These are phyloP conservation scores for Albizia julibrissin DNA, from an alignment of 306 rosid species.

Conservation along the genomic window DNA sequence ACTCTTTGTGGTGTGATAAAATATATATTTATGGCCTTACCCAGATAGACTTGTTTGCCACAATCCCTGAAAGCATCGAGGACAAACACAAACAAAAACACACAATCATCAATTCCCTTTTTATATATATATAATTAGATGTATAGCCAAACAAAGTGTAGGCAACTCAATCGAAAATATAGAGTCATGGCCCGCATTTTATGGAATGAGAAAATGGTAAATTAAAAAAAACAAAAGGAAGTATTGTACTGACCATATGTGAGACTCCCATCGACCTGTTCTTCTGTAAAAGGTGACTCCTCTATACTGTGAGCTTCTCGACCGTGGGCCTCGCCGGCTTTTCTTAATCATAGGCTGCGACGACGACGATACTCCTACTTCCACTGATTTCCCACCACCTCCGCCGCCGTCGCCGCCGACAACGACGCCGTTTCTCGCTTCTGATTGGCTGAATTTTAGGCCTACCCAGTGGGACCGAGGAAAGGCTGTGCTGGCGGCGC, in stretches of 20 bases:
- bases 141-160: background rate
- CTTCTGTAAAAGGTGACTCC: slow-evolving; percentile 99
- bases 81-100: slow-evolving; percentile 14
- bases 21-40: slow-evolving; percentile 44
- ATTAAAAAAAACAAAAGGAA: no score
- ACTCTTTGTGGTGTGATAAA: background rate
- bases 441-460: slow-evolving; percentile 70
- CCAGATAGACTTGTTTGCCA: slow-evolving; percentile 99
- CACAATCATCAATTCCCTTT: background rate
- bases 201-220: background rate
- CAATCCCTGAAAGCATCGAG: slow-evolving; percentile 77
- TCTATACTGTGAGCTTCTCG: slow-evolving; percentile 93
- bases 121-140: background rate
- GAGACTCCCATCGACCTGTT: slow-evolving; percentile 99
- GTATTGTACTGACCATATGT: slow-evolving; percentile 69
- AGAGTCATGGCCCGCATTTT: background rate
- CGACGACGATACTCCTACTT: slow-evolving; percentile 35
- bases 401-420: background rate
- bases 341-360: slow-evolving; percentile 85
- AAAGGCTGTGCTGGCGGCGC: slow-evolving; percentile 21
- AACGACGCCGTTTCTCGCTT: slow-evolving; percentile 25
- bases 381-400: slow-evolving; percentile 48
- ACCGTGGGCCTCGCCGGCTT: slow-evolving; percentile 95
- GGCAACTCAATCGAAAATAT: background rate
- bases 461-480: slow-evolving; percentile 98